These are phyloP conservation scores for Vigna nakashimae DNA, from an alignment of 306 rosid genomes.

Conservation along the genomic window DNA sequence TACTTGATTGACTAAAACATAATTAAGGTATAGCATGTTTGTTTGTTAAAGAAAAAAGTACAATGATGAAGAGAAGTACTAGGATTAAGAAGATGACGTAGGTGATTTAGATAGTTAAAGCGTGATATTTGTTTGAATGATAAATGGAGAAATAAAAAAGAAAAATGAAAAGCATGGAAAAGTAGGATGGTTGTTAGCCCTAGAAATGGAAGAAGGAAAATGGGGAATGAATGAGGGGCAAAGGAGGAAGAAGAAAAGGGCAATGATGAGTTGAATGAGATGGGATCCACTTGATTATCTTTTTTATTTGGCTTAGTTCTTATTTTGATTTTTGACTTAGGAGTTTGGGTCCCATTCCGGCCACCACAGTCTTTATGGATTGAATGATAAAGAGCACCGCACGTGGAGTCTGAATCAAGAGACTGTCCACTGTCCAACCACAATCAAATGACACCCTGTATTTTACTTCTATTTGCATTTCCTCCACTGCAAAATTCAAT, in stretches of 20 bases:
- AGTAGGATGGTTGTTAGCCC: conserved; percentile 14
- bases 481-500: not conserved
- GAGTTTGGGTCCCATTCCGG: conserved; percentile 67
- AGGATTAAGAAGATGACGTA: conserved; percentile 22
- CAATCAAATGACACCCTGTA: conserved; percentile 51
- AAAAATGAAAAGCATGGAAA: not conserved
- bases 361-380: conserved; percentile 69
- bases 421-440: conserved; percentile 69
- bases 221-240: conserved; percentile 7
- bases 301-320: conserved; percentile 47
- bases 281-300: conserved; percentile 75
- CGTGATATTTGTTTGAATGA: not conserved
- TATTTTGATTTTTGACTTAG: conserved; percentile 58
- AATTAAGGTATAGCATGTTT: no score
- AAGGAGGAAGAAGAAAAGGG: conserved; percentile 50
- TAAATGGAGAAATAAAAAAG: not conserved
- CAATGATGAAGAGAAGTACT: conserved; percentile 18
- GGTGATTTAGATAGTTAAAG: not conserved
- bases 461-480: not conserved
- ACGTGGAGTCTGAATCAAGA: conserved; percentile 88
- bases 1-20: no score
- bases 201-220: conserved; percentile 11
- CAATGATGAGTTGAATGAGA: conserved; percentile 68
- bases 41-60: not conserved
- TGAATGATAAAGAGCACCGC: conserved; percentile 85